A percentile compares a stretch with the other conserved stretches of the same genome.
phyloP scores from a whole-genome alignment of 2,329 filamentous ascomycete genomes.

The Rutstroemia sp. region DNA sequence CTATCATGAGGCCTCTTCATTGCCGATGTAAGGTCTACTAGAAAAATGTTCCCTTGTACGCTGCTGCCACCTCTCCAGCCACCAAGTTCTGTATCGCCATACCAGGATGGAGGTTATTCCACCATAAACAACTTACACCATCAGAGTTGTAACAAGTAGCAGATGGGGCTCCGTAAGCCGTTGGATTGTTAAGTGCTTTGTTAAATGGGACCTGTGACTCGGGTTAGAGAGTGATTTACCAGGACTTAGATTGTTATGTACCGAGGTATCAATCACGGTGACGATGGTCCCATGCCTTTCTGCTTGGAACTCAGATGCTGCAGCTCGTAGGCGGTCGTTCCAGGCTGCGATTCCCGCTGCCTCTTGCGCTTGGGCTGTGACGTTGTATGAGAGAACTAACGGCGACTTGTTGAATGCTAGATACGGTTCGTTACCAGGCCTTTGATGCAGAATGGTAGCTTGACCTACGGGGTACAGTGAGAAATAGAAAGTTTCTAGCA shows the following conservation, averaged over 20 bases:
- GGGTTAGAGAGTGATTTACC: no score
- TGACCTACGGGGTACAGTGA: slow-evolving; percentile 37
- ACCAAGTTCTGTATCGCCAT: slow-evolving; percentile 11
- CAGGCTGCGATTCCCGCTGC: neutral
- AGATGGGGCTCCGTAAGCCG: slow-evolving; percentile 7
- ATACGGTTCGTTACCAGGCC: neutral
- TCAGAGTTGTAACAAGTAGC: slow-evolving; percentile 8
- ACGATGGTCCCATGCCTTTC: slow-evolving; percentile 1
- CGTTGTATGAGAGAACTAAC: neutral
- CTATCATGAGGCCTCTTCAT: no score
- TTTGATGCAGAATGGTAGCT: neutral
- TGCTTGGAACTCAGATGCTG: neutral
- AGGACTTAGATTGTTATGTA: neutral
- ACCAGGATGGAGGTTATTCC: slow-evolving; percentile 12
- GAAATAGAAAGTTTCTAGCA: slow-evolving; percentile 39
- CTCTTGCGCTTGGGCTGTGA: neutral
- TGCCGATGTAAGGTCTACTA: neutral
- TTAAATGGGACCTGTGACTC: neutral
- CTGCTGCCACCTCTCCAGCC: slow-evolving; percentile 2
- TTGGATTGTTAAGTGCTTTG: slow-evolving; percentile 7
- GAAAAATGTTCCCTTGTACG: neutral
- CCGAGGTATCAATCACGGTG: slow-evolving; percentile 4
- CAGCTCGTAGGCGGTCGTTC: neutral
- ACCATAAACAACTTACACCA: slow-evolving; percentile 13
- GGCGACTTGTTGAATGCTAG: neutral